A percentile compares a stretch with the other conserved stretches of the same genome.
Conservation (phyloP, 2,329 filamentous ascomycete species). For the Aspergillus sp. region DNA sequence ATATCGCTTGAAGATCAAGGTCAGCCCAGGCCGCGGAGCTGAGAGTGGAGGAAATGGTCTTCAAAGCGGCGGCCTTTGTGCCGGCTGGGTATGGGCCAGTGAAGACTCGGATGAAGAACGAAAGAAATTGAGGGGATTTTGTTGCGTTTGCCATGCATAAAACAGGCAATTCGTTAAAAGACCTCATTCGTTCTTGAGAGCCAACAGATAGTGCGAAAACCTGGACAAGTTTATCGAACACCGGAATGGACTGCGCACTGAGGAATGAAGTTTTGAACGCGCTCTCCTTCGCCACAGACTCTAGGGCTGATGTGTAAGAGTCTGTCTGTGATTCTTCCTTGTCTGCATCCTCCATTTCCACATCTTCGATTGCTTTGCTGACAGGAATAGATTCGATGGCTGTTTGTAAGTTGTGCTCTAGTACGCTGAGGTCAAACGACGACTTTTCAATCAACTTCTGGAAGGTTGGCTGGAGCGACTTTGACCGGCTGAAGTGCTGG, state of each 20-base stretch:
- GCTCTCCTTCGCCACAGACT: conserved; percentile 31
- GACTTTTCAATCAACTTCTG: conserved; percentile 65
- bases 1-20: conserved; percentile 71
- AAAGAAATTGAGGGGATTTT: conserved; percentile 66
- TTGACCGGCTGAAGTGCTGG: conserved; percentile 64
- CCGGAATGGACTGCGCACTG: conserved; percentile 27
- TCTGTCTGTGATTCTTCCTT: conserved; percentile 26
- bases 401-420: conserved; percentile 73
- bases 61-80: conserved; percentile 68
- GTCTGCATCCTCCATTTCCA: conserved; percentile 49
- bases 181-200: conserved; percentile 30
- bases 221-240: conserved; percentile 41
- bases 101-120: conserved; percentile 75
- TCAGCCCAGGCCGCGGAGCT: conserved; percentile 44
- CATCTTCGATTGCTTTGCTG: conserved; percentile 51
- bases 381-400: conserved; percentile 62
- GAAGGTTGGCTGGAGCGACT: conserved; percentile 62
- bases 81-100: conserved; percentile 69
- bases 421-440: conserved; percentile 69
- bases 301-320: conserved; percentile 32
- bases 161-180: conserved; percentile 39
- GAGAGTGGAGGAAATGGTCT: conserved; percentile 60
- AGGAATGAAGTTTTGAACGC: conserved; percentile 40
- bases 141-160: conserved; percentile 47
- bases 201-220: conserved; percentile 36